Percentiles rank a stretch among this genome's conserved stretches.
phyloP scores from a whole-genome alignment of 495 filamentous ascomycete genomes.

The Lophium mytilinum region DNA sequence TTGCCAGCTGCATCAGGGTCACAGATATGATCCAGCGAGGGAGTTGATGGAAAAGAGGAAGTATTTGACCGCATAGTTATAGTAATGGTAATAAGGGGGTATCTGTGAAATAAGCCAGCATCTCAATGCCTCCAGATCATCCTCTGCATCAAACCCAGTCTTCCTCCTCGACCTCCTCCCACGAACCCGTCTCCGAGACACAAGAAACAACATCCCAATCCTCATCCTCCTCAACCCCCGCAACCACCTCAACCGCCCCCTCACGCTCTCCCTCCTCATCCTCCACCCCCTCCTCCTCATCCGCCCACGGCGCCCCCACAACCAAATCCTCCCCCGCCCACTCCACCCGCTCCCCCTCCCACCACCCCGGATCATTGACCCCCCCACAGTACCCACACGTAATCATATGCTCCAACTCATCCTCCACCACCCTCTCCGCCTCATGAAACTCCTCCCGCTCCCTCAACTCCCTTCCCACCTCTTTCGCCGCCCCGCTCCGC shows the following conservation, averaged over 20 bases:
- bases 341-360: background rate
- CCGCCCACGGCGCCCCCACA: background rate
- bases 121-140: too few relatives aligned
- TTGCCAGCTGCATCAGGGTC: too few relatives aligned
- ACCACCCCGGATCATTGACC: background rate
- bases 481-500: too few relatives aligned
- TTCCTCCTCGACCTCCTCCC: background rate
- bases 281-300: background rate
- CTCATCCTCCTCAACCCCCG: background rate
- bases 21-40: too few relatives aligned
- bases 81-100: too few relatives aligned
- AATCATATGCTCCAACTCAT: too few relatives aligned
- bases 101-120: too few relatives aligned
- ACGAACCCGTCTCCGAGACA: background rate
- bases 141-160: background rate
- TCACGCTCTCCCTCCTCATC: background rate
- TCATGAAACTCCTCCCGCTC: too few relatives aligned
- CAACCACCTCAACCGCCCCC: background rate
- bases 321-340: background rate
- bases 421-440: too few relatives aligned
- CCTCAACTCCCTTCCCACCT: too few relatives aligned
- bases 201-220: background rate
- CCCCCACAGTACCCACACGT: background rate
- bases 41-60: too few relatives aligned
- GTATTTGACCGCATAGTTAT: too few relatives aligned